Conservation (phyloP, 163 green algal genomes). For the Prototheca cutis region DNA sequence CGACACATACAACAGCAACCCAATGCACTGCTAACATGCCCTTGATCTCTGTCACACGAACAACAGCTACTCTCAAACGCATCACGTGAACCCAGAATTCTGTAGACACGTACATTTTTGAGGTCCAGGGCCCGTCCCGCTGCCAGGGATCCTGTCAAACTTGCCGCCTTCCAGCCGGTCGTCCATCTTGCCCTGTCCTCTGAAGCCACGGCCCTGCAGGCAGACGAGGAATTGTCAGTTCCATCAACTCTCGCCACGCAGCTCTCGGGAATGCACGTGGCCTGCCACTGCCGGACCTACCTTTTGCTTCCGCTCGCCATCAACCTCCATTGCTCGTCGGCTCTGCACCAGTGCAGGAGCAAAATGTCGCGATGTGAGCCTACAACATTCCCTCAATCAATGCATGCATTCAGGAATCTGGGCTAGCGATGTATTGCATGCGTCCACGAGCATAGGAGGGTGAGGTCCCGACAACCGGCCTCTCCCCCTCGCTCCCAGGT, state of each 20-base stretch:
- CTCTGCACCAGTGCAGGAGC: neutral
- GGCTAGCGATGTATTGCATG: too few species aligned
- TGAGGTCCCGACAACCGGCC: too few species aligned
- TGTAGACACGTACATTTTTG: conserved; percentile 20
- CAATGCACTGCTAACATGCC: neutral
- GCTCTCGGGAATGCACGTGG: too few species aligned
- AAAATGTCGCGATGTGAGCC: neutral
- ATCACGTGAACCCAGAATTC: too few species aligned
- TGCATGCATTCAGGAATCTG: too few species aligned
- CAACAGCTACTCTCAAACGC: too few species aligned
- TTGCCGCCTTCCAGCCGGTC: conserved; percentile 8
- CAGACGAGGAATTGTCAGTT: neutral
- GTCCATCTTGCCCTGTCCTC: conserved; percentile 6
- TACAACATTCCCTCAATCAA: too few species aligned
- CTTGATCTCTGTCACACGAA: too few species aligned
- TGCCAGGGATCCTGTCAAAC: conserved; percentile 14
- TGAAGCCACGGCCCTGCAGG: conserved; percentile 21
- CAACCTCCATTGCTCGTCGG: neutral
- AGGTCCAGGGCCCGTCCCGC: conserved; percentile 12
- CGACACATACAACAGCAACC: neutral
- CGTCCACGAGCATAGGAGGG: too few species aligned
- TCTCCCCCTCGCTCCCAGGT: too few species aligned
- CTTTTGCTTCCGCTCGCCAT: neutral
- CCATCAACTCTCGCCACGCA: too few species aligned
- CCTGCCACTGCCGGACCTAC: too few species aligned